Base-by-base conservation (phyloP, 805 yeast genomes). In the Pichia paraexigua region DNA sequence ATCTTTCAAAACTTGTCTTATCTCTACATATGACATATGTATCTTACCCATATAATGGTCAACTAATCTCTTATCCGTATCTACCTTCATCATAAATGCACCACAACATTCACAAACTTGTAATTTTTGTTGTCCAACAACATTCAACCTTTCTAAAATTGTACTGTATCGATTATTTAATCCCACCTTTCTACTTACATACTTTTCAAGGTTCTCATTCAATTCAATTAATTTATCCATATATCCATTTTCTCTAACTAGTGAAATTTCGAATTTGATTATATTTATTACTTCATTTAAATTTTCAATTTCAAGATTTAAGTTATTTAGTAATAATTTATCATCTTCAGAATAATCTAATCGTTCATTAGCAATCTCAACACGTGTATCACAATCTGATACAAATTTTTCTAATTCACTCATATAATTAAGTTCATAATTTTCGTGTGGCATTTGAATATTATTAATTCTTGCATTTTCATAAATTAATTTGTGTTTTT, bases 81-180 rank as follows among this genome's bases (percentile, higher is more conserved):
- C 98, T 51, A 90, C 70, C 54, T 92, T 72, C 10, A 95, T 86
- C 40, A 92, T 71, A 61, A 85, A 89, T 0, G 96, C 96, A 1
- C 96, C 96, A 68, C 98, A 91, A 1, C 80, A 82, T 56, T 80
- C 86, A 67, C 98, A 91, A 1, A 88, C 95, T 65, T 90, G 97
- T 45, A 91, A 72, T 64, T 88, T 87, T 61, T 91, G 97, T 62
- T 87, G 95, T 1, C 94, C 88, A 13, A 90, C 78, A 58, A 87
- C 92, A 2, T 95, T 94, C 9, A 85, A 74, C 60, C 80, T 82
- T 52, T 87, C 96, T 15, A 83, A 76, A 8, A 85, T 67, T 25
- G 71, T 74, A 42, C 85, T 69, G 5, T 85, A 82, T 46, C 75
- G 77, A 48, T 77, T 78, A 1, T 83, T 79, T 18, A 81, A 68